Conservation (phyloP, 805 yeast species). For the Hanseniaspora lachancei region DNA sequence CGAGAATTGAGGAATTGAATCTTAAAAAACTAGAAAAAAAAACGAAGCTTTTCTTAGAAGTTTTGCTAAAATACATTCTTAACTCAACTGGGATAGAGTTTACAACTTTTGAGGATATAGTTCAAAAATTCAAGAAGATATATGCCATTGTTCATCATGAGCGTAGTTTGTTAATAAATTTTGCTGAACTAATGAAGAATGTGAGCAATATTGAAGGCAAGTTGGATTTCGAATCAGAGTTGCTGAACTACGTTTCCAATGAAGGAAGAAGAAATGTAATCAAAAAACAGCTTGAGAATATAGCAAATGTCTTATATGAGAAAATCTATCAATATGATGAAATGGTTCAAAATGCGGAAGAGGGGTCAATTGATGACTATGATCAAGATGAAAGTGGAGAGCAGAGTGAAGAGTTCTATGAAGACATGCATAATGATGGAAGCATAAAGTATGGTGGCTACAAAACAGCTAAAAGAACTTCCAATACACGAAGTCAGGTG, state of each 20-base stretch:
- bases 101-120: background rate
- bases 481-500: background rate
- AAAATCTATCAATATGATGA: background rate
- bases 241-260: background rate
- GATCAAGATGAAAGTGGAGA: background rate
- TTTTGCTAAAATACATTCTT: background rate
- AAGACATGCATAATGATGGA: constrained; percentile 8
- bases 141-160: background rate
- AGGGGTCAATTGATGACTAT: background rate
- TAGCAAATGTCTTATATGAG: background rate
- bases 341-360: background rate
- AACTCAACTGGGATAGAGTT: background rate
- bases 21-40: background rate
- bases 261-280: background rate
- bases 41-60: background rate
- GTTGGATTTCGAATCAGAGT: background rate
- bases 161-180: background rate
- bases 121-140: background rate
- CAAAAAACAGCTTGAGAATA: background rate
- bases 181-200: background rate
- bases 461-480: background rate
- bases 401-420: constrained; percentile 1
- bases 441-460: background rate
- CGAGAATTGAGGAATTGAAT: background rate
- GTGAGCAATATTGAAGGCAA: background rate